Evolutionary conservation across 1,284 basidiomycete genomes (phyloP).

Genomic region (Cutaneotrichosporon cavernicola): DNA sequence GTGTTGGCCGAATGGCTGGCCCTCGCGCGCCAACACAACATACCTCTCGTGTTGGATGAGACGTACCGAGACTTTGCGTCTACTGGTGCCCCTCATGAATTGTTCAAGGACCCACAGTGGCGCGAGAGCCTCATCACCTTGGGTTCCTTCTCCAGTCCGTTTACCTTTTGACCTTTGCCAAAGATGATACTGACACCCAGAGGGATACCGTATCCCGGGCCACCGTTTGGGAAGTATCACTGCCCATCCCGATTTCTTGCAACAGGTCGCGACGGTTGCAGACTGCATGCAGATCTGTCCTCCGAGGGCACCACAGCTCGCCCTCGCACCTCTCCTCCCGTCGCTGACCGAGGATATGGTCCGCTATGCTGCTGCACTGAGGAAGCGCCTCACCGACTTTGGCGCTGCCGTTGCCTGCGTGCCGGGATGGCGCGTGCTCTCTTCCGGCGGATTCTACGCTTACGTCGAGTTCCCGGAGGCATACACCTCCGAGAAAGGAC

Average conservation of each 20-base stretch:
- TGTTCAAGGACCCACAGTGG: slow-evolving; percentile 59
- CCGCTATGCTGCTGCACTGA: slow-evolving; percentile 59
- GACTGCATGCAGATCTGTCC: slow-evolving; percentile 78
- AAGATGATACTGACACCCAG: slow-evolving; percentile 55
- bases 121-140: slow-evolving; percentile 66
- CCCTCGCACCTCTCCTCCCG: slow-evolving; percentile 62
- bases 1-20: slow-evolving; percentile 65
- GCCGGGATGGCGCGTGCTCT: slow-evolving; percentile 64
- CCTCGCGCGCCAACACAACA: slow-evolving; percentile 60
- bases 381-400: slow-evolving; percentile 65
- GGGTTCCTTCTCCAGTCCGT: slow-evolving; percentile 64
- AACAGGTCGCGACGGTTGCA: slow-evolving; percentile 63
- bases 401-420: slow-evolving; percentile 46
- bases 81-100: slow-evolving; percentile 37
- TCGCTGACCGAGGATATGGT: slow-evolving; percentile 61
- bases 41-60: slow-evolving; percentile 83
- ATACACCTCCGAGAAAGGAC: slow-evolving; percentile 70
- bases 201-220: slow-evolving; percentile 80
- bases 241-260: slow-evolving; percentile 62
- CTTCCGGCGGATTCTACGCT: slow-evolving; percentile 71
- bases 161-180: neutral
- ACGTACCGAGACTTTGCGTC: slow-evolving; percentile 82
- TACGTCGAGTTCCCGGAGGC: slow-evolving; percentile 66
- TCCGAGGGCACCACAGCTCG: slow-evolving; percentile 68
- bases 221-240: slow-evolving; percentile 76